Evolutionary conservation across 2,329 filamentous ascomycete genomes (phyloP).

Genomic region (Zalaria sp.): DNA sequence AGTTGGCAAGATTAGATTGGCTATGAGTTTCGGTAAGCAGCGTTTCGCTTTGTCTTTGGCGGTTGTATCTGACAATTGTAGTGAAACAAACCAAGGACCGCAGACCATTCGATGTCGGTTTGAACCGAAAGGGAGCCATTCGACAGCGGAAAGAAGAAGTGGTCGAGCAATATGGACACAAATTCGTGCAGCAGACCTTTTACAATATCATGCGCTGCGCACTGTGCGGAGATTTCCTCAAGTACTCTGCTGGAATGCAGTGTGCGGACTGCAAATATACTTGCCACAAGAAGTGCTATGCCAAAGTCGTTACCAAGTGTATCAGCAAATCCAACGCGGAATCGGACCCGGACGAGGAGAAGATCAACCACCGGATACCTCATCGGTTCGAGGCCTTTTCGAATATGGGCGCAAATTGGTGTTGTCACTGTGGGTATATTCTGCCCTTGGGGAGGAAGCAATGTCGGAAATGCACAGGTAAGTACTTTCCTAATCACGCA

Average conservation of each 20-base stretch:
- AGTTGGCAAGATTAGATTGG: constrained; percentile 80
- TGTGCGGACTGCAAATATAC: constrained; percentile 99
- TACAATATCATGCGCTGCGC: constrained; percentile 99
- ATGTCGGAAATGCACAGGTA: constrained; percentile 64
- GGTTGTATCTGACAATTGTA: constrained; percentile 11
- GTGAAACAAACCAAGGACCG: constrained; percentile 78
- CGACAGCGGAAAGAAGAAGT: constrained; percentile 97
- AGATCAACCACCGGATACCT: constrained; percentile 98
- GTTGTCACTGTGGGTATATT: constrained; percentile 95
- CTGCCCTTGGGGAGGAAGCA: constrained; percentile 91
- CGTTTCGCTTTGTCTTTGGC: neutral
- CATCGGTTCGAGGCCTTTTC: constrained; percentile 95
- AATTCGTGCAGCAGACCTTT: constrained; percentile 96
- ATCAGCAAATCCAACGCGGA: constrained; percentile 99
- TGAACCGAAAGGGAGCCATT: constrained; percentile 89
- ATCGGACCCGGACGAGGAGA: constrained; percentile 95
- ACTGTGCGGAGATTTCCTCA: constrained; percentile 93
- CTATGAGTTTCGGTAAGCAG: constrained; percentile 61
- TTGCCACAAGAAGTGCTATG: constrained; percentile 94
- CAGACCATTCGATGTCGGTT: constrained; percentile 70
- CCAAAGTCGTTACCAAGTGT: constrained; percentile 95
- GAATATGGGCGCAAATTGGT: constrained; percentile 98
- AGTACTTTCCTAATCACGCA: constrained; percentile 2
- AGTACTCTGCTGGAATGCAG: constrained; percentile 97
- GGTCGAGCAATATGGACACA: constrained; percentile 98